phyloP scores from a whole-genome alignment of 176 grass and related monocot species.

The bread wheat (Triticum aestivum) region IWGSC_CS_RefSeq_v2.1 NC_057795.1:157309853-157310352 shows the following conservation, averaged over 20 bases:
- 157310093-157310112: background rate
- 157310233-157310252: no score
- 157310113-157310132: background rate
- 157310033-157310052: constrained; percentile 27
- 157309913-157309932: constrained; percentile 43
- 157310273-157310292: no score
- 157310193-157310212: background rate
- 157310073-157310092: background rate
- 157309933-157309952: constrained; percentile 57
- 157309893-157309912: constrained; percentile 48
- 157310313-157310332: no score
- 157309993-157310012: constrained; percentile 35
- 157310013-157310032: constrained; percentile 44
- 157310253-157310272: no score
- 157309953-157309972: constrained; percentile 47
- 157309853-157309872: constrained; percentile 50
- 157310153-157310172: background rate
- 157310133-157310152: background rate
- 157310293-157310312: no score
- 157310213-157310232: no score
- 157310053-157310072: background rate
- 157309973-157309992: constrained; percentile 42
- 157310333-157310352: no score
- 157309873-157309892: constrained; percentile 43
- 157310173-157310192: background rate